Percentiles rank a stretch among this genome's conserved stretches.
These are phyloP conservation scores for Russula sp. DNA, from an alignment of 768 basidiomycete species.

Conservation along the genomic window DNA sequence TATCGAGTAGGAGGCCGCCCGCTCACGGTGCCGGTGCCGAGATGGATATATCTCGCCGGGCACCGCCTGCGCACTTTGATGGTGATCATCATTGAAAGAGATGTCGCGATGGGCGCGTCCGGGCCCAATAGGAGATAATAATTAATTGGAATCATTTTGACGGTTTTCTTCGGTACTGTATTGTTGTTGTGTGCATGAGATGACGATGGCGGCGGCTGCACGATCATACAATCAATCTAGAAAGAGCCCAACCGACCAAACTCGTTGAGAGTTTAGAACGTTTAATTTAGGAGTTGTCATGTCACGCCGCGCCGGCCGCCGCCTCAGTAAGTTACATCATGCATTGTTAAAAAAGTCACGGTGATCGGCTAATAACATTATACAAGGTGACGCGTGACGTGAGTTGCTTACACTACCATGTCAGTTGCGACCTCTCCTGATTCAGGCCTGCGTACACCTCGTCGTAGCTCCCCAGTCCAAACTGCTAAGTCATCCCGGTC, in stretches of 20 bases:
- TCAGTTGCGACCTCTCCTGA: too few species aligned
- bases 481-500: too few species aligned
- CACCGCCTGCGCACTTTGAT: slow-evolving; percentile 12
- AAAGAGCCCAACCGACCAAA: neutral
- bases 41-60: slow-evolving; percentile 17
- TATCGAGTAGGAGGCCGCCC: slow-evolving; percentile 10
- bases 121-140: neutral
- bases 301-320: too few species aligned
- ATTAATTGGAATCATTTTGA: neutral
- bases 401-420: too few species aligned
- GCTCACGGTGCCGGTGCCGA: slow-evolving; percentile 6
- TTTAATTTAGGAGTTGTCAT: too few species aligned
- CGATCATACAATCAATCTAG: neutral
- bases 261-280: too few species aligned
- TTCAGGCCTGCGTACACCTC: too few species aligned
- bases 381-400: too few species aligned
- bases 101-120: slow-evolving; percentile 24
- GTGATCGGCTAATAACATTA: too few species aligned
- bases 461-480: too few species aligned
- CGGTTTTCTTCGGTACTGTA: neutral
- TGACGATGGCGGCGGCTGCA: neutral
- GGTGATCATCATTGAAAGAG: slow-evolving; percentile 23
- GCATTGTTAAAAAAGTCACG: too few species aligned
- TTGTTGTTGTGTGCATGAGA: neutral
- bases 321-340: too few species aligned